Base-by-base conservation (phyloP, 1,284 basidiomycete species). In the Pholiota adiposa region DNA sequence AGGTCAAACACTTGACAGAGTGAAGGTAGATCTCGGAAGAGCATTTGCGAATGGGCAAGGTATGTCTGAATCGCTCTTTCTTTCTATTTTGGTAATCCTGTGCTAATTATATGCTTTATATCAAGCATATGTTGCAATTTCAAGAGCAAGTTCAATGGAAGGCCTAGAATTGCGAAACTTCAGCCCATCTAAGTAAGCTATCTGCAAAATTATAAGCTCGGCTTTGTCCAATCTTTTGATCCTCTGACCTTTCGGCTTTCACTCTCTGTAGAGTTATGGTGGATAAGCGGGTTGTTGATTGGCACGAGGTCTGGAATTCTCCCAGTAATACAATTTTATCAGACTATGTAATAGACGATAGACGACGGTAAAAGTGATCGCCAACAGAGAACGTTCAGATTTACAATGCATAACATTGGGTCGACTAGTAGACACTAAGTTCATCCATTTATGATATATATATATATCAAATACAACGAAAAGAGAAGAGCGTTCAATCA, bases 121-220 rank as follows among this genome's bases (percentile, higher is more conserved):
- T 25, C 65, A 81, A 84, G 92, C 90, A 5, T 97, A 97, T 72
- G 95, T 97, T 46, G 96, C 96, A 0, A 80, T 97, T 11, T 96
- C 94, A 16, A 88, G 96, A 63, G 96, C 95, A 5, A 97, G 91
- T 0, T 88, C 84, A 1, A 81, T 97, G 67, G 87, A 90, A 12
- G 88, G 92, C 0, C 77, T 97, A 25, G 89, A 97, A 71, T 88
- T 97, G 4, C 72, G 86, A n/a, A 87, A 89, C 57, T 97, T 97
- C 73, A 79, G 87, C 64, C 79, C 87, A 0, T 79, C 76, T 49
- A 94, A 89, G 93, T 92, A 66, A 73, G 80, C 29, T 31, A 31
- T n/a, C n/a, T n/a, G n/a, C n/a, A n/a, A n/a, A n/a, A n/a, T n/a
- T n/a, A n/a, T n/a, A n/a, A n/a, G n/a, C n/a, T n/a, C n/a, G n/a